These are phyloP conservation scores for Prototheca cutis DNA, from an alignment of 163 green algal genomes.

Conservation along the genomic window DNA sequence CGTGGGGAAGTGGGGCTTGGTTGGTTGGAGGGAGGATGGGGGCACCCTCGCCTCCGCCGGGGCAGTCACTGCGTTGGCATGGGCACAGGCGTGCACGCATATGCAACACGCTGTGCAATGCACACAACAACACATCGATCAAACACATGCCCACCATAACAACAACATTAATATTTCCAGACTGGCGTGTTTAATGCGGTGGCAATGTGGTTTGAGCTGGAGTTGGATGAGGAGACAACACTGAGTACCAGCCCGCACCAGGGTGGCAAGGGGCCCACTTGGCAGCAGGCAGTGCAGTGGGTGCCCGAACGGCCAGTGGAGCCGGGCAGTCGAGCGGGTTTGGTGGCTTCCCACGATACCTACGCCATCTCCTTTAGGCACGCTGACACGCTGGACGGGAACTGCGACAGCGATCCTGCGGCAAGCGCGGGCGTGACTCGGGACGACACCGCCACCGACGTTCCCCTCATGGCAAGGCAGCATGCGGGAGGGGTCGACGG, in stretches of 20 bases:
- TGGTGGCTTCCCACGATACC: slow-evolving; percentile 56
- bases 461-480: slow-evolving; percentile 8
- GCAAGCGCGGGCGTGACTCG: neutral
- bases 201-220: slow-evolving; percentile 72
- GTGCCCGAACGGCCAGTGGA: slow-evolving; percentile 39
- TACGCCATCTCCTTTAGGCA: slow-evolving; percentile 47
- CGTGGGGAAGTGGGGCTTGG: too few relatives aligned
- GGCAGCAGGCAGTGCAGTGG: slow-evolving; percentile 64
- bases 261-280: slow-evolving; percentile 35
- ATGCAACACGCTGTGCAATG: too few relatives aligned
- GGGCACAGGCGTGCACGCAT: too few relatives aligned
- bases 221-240: slow-evolving; percentile 47
- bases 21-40: too few relatives aligned
- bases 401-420: neutral
- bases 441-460: slow-evolving; percentile 1
- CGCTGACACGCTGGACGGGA: neutral
- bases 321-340: slow-evolving; percentile 18
- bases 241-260: slow-evolving; percentile 51
- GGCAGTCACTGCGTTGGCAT: too few relatives aligned
- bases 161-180: too few relatives aligned
- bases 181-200: slow-evolving; percentile 56
- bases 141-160: too few relatives aligned
- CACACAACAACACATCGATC: too few relatives aligned
- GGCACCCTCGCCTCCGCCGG: too few relatives aligned
- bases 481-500: neutral